Base-by-base conservation (phyloP, 805 yeast species). In the Wickerhamomyces pijperi region DNA sequence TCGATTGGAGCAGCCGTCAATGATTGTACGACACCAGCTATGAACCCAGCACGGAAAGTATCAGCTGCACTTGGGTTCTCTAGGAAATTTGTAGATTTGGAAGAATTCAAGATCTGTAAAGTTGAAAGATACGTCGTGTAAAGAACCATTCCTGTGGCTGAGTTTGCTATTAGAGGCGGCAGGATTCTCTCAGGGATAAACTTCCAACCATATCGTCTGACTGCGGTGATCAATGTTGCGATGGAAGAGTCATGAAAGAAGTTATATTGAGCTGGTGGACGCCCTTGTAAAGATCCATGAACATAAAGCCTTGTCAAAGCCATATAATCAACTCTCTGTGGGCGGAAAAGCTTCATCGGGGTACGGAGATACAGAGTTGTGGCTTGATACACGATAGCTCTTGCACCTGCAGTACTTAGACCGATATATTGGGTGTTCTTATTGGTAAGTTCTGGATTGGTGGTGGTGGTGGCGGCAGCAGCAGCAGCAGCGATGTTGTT, bases 1-100 rank as follows among this genome's bases (percentile, higher is more conserved):
- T 90, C 97, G 4, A 90, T 68, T 0, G 97, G 97, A 2, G 96
- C 90, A 2, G 95, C 95, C 1, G 85, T 88, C 15, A 85, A 61
- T n/a, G 94, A 82, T 50, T 92, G 95, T 19, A 78, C 76, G 0
- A 80, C 76, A 2, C 97, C 97, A 0, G 96, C 96, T 0, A 84
- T 46, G 40, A 79, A 76, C 0, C 97, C 97, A 0, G 96, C 85
- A 36, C 76, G 58, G 59, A 84, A 53, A 0, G 86, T 76, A 48
- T 83, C 86, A 41, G 64, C 53, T 1, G 70, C 65, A 14, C 45
- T 37, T 0, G 55, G 54, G 28, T 48, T 45, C 14, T 45, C 44
- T 29, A 48, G 38, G 37, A 50, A 47, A 21, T 50, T 49, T 7
- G 12, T 25, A 3, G 42, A 39, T 34, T 50, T 47, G 3, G 39